phyloP scores from a whole-genome alignment of 2,329 filamentous ascomycete genomes.

The Sclerotinia glacialis region DNA sequence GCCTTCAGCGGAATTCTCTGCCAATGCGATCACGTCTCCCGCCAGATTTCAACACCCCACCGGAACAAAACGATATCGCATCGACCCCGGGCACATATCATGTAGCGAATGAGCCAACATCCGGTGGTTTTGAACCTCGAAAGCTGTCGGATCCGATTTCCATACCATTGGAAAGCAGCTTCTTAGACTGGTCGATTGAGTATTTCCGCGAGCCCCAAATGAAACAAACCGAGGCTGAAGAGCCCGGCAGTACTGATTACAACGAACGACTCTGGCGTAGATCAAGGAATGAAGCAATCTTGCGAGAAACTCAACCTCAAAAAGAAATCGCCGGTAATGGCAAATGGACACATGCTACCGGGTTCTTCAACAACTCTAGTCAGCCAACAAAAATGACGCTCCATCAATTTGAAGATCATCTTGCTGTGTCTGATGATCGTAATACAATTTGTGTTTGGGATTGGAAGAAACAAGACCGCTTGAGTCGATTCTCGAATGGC shows the following conservation, averaged over 20 bases:
- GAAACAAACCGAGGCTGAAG: conserved; percentile 92
- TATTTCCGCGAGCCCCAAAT: conserved; percentile 99
- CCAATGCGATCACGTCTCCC: conserved; percentile 46
- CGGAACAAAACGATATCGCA: conserved; percentile 71
- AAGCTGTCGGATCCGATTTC: conserved; percentile 56
- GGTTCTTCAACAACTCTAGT: conserved; percentile 82
- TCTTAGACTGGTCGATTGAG: conserved; percentile 93
- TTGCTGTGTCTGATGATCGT: conserved; percentile 88
- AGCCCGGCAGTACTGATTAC: conserved; percentile 93
- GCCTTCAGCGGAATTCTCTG: conserved; percentile 32
- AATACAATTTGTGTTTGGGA: conserved; percentile 94
- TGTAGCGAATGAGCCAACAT: conserved; percentile 73
- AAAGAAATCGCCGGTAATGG: conserved; percentile 84
- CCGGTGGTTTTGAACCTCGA: conserved; percentile 67
- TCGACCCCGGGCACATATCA: conserved; percentile 69
- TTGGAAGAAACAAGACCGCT: conserved; percentile 72
- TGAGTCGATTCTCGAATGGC: conserved; percentile 88
- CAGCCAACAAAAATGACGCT: conserved; percentile 93
- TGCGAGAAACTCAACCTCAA: conserved; percentile 87
- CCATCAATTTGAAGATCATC: conserved; percentile 95
- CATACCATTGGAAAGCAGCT: conserved; percentile 77
- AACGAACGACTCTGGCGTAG: conserved; percentile 92
- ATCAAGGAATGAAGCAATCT: conserved; percentile 87
- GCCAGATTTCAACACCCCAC: conserved; percentile 60
- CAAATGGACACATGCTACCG: conserved; percentile 80